phyloP scores from a whole-genome alignment of 495 filamentous ascomycete genomes.

The Penicillium lividum region DNA sequence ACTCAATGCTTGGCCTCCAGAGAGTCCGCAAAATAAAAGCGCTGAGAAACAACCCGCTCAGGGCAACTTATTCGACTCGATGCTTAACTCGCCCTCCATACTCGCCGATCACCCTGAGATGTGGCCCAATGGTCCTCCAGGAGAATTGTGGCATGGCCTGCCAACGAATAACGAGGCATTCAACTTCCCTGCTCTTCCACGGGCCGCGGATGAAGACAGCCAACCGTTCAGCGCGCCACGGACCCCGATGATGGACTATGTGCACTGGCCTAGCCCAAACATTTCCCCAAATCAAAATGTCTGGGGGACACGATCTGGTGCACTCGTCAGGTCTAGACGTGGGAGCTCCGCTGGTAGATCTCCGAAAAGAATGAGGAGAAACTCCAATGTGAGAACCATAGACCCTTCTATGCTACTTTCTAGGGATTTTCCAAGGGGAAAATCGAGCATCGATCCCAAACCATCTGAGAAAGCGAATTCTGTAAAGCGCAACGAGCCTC shows the following conservation, averaged over 20 bases:
- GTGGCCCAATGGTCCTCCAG: constrained; percentile 7
- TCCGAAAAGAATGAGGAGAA: background rate
- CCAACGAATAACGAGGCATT: background rate
- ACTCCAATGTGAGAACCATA: background rate
- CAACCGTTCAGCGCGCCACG: background rate
- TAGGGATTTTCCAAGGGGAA: no score
- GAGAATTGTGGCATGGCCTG: background rate
- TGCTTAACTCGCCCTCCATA: background rate
- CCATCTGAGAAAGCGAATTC: no score
- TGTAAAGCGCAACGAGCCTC: no score
- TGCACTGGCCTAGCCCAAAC: background rate
- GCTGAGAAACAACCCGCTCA: background rate
- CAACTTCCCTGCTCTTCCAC: constrained; percentile 5
- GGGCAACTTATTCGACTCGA: background rate
- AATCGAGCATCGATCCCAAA: no score
- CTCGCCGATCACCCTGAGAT: constrained; percentile 1
- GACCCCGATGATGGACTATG: background rate
- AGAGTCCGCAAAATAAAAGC: background rate
- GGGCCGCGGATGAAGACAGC: background rate
- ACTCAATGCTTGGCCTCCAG: background rate
- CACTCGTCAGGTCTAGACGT: background rate
- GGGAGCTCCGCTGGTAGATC: no score
- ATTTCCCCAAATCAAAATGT: background rate
- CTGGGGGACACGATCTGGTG: background rate
- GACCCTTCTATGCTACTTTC: no score